Evolutionary conservation across 345 rosid species (phyloP).

Genomic region (Sisymbrium altissimum): DNA sequence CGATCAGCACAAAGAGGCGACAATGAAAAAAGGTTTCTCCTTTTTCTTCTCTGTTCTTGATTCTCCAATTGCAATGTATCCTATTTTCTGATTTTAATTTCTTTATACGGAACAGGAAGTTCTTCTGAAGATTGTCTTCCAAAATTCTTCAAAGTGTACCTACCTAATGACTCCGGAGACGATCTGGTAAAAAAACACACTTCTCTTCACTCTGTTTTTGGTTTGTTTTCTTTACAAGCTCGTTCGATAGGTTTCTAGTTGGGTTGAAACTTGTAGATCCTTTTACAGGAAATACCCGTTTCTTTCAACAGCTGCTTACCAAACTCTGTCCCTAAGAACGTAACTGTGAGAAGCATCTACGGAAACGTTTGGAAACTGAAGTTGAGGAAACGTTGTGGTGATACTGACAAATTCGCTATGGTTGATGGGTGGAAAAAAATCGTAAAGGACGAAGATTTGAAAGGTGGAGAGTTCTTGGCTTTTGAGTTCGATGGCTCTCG

Average conservation of each 20-base stretch:
- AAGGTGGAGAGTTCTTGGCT: conserved; percentile 14
- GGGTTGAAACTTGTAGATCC: background rate
- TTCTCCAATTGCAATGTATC: background rate
- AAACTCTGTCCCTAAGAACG: background rate
- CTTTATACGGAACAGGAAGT: background rate
- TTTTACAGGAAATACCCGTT: conserved; percentile 15
- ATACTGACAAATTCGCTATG: background rate
- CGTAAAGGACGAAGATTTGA: background rate
- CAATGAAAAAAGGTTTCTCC: conserved; percentile 21
- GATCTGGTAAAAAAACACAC: conserved; percentile 16
- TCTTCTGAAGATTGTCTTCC: background rate
- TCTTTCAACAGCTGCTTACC: conserved; percentile 14
- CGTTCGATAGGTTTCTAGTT: background rate
- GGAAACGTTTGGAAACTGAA: conserved; percentile 12
- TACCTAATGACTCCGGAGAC: conserved; percentile 8
- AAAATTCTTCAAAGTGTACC: conserved; percentile 28
- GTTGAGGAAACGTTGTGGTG: background rate
- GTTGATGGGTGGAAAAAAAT: conserved; percentile 22
- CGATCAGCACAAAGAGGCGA: background rate
- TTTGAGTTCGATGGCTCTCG: conserved; percentile 19
- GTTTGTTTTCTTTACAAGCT: background rate
- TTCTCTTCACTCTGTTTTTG: conserved; percentile 10
- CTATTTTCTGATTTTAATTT: background rate
- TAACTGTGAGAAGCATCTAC: conserved; percentile 5
- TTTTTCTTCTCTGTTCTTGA: conserved; percentile 13